These are phyloP conservation scores for Pinus albicaulis DNA, from an alignment of 75 land plant species.

Conservation along the genomic window DNA sequence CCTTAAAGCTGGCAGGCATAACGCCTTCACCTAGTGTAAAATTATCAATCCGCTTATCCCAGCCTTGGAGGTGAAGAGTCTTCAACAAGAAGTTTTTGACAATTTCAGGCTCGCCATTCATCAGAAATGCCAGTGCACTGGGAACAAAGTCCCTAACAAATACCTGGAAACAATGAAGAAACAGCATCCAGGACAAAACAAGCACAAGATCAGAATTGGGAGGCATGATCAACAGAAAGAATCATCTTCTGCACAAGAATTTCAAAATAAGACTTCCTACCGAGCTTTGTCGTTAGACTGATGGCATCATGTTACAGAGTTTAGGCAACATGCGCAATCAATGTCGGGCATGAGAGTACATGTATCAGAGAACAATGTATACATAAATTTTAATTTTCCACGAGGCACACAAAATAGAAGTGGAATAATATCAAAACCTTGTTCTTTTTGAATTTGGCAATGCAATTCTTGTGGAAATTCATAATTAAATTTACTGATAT, in stretches of 20 bases:
- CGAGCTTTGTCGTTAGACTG: background rate
- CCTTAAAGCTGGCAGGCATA: conserved; percentile 94
- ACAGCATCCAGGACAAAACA: too few relatives aligned
- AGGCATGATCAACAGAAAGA: background rate
- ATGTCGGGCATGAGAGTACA: too few relatives aligned
- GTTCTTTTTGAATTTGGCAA: too few relatives aligned
- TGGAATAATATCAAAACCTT: too few relatives aligned
- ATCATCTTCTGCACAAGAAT: background rate
- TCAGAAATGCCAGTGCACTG: conserved; percentile 79
- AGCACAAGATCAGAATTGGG: too few relatives aligned
- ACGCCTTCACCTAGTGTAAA: conserved; percentile 87
- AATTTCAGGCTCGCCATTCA: conserved; percentile 88
- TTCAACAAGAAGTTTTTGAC: conserved; percentile 70
- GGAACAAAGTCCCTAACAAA: conserved; percentile 89
- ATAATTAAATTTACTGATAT: too few relatives aligned
- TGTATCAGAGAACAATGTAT: too few relatives aligned
- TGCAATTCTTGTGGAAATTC: too few relatives aligned
- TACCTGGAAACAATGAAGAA: conserved; percentile 33
- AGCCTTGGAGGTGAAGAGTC: conserved; percentile 70
- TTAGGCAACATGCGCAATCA: too few relatives aligned
- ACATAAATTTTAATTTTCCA: too few relatives aligned
- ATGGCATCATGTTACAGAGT: background rate
- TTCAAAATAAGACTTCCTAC: background rate
- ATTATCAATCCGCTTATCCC: conserved; percentile 75
- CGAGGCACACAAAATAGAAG: too few relatives aligned